Percentiles rank a stretch among this genome's conserved stretches.
Evolutionary conservation across 495 filamentous ascomycete species (phyloP).

Genomic region (Talaromyces adpressus): DNA sequence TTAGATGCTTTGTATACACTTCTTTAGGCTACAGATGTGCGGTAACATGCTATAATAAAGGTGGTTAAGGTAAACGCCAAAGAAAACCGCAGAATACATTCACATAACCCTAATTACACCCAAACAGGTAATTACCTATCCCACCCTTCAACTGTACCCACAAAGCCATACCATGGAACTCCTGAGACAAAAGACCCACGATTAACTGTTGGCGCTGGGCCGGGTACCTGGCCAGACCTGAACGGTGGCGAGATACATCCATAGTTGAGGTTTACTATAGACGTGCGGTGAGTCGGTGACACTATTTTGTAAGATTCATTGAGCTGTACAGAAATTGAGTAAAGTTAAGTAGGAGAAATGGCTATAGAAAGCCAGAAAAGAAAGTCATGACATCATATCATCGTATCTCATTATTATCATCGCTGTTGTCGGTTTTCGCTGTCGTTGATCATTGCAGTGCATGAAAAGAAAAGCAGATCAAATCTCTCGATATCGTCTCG

Average conservation of each 20-base stretch:
- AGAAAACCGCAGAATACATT: background rate
- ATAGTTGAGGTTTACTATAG: background rate
- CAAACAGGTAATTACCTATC: background rate
- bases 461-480: background rate
- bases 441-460: background rate
- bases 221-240: background rate
- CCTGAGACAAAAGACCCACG: background rate
- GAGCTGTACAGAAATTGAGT: background rate
- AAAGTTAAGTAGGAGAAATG: background rate
- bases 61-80: background rate
- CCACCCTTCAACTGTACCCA: background rate
- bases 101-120: background rate
- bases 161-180: background rate
- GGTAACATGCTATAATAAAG: background rate
- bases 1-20: background rate
- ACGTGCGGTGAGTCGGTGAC: background rate
- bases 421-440: background rate
- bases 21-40: background rate
- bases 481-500: constrained; percentile 1
- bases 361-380: background rate
- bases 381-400: background rate
- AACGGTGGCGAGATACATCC: background rate
- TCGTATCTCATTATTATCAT: background rate
- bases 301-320: background rate
- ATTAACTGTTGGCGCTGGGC: background rate